Evolutionary conservation across 768 basidiomycete genomes (phyloP), one percentile per base, ranked within the genome.

Genomic region (Neoboletus brunneissimus): DNA sequence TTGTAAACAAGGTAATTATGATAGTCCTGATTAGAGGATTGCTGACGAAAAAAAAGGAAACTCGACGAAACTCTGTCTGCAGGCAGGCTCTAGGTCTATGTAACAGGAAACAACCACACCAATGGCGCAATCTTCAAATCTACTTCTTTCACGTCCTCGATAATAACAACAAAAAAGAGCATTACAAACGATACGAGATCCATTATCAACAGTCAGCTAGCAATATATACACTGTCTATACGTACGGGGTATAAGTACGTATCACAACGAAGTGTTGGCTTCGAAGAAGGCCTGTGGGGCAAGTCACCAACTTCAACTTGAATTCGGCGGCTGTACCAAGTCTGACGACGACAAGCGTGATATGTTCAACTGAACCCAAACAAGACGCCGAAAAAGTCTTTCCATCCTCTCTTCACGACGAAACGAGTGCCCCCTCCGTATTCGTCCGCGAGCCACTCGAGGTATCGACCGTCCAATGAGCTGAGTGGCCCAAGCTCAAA

Each of bases 401-500:
- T 73, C 80, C 80, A 81, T 3, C 79, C 74, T 18, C 78, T 66
- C 57, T 69, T 73, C 40, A 81, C 77, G 29, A 73, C 66, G 31
- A 79, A 68, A 50, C 62, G 65, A 9, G 61, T 58, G 0, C 79
- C 78, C 2, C 76, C 76, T 4, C 78, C 83, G 56, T 88, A 88
- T 69, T 89, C 87, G 49, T 78, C 78, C 1, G 77, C 81, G 18
- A 94, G 74, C 88, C 89, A 92, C 67, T 90, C 88, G 34, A 91
- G 72, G 66, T 91, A 92, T 42, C 75, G 77, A n/a, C 79, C 85
- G 58, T 93, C 91, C 46, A 85, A 65, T 5, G 76, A 73, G 64
- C 90, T 93, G 55, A 90, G 71, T 8, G 89, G 85, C 1, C 89
- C 86, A 0, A 93, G 79, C 66, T 88, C 88, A 46, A 93, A 85